Conservation (phyloP, 129 eudicot species). For the Artemisia annua region DNA sequence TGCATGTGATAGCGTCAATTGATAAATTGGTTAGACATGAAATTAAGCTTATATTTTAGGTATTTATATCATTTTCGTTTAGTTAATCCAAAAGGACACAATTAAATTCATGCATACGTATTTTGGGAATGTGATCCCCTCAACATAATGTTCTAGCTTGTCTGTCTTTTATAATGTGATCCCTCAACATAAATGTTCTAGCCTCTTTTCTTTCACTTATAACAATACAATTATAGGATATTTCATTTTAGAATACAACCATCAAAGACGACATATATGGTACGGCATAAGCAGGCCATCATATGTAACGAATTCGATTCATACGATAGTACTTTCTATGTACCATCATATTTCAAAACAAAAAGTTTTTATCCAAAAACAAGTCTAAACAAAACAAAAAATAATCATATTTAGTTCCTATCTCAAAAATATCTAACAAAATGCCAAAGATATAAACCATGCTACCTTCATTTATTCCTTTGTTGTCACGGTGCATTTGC, state of each 20-base stretch:
- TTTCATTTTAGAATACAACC: background rate
- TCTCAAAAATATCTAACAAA: slow-evolving; percentile 6
- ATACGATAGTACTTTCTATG: slow-evolving; percentile 32
- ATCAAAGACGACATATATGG: slow-evolving; percentile 22
- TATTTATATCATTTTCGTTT: no score
- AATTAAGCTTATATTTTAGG: no score
- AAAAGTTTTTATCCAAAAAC: background rate
- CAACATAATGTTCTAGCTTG: background rate
- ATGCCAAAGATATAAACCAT: slow-evolving; percentile 18
- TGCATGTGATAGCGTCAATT: no score
- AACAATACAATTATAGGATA: background rate
- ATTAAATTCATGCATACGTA: no score
- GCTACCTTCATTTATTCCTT: slow-evolving; percentile 1
- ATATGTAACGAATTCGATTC: background rate
- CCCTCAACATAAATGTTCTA: background rate
- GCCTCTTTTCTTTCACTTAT: background rate
- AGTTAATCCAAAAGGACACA: no score
- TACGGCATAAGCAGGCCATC: slow-evolving; percentile 26
- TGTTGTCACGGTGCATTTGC: slow-evolving; percentile 17
- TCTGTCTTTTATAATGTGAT: background rate
- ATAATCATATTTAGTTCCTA: background rate
- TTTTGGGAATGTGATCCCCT: background rate
- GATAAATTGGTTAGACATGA: no score
- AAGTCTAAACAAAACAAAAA: slow-evolving; percentile 14
- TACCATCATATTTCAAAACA: slow-evolving; percentile 24